These are phyloP conservation scores for Chloris gayana DNA, from an alignment of 176 grass and related monocot species.

Conservation along the genomic window DNA sequence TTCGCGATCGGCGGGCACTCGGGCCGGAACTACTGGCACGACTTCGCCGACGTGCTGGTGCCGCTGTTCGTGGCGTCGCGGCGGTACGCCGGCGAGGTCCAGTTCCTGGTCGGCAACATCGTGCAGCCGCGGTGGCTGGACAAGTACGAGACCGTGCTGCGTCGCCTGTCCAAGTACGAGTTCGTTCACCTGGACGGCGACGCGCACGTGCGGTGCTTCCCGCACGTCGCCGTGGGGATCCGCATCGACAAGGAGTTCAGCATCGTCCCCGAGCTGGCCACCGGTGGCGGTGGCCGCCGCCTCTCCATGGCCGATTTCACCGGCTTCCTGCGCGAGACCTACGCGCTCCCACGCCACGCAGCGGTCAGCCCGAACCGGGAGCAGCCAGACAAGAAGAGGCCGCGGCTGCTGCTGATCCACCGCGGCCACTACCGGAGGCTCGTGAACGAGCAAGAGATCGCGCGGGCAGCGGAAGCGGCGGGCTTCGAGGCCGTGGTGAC, in stretches of 20 bases:
- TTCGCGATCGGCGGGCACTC: slow-evolving; percentile 62
- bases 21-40: slow-evolving; percentile 55
- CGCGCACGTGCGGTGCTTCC: slow-evolving; percentile 56
- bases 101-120: slow-evolving; percentile 54
- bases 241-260: slow-evolving; percentile 70
- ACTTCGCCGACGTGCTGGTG: slow-evolving; percentile 70
- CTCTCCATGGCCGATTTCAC: slow-evolving; percentile 71
- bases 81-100: slow-evolving; percentile 59
- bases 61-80: slow-evolving; percentile 70
- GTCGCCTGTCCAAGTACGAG: slow-evolving; percentile 51
- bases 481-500: slow-evolving; percentile 63
- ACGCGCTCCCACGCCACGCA: slow-evolving; percentile 43
- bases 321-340: slow-evolving; percentile 45
- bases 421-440: slow-evolving; percentile 52
- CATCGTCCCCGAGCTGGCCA: slow-evolving; percentile 41
- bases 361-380: slow-evolving; percentile 22
- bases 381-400: slow-evolving; percentile 22
- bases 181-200: slow-evolving; percentile 61
- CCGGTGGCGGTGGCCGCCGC: slow-evolving; percentile 18
- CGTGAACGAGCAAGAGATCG: slow-evolving; percentile 57
- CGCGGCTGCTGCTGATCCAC: slow-evolving; percentile 63
- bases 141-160: slow-evolving; percentile 66
- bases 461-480: slow-evolving; percentile 36
- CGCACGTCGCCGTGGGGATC: slow-evolving; percentile 48
- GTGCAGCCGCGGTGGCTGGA: slow-evolving; percentile 65